A percentile compares a stretch with the other conserved stretches of the same genome.
phyloP scores from a whole-genome alignment of 2,329 filamentous ascomycete species.

The Fusarium subtropicale region DNA sequence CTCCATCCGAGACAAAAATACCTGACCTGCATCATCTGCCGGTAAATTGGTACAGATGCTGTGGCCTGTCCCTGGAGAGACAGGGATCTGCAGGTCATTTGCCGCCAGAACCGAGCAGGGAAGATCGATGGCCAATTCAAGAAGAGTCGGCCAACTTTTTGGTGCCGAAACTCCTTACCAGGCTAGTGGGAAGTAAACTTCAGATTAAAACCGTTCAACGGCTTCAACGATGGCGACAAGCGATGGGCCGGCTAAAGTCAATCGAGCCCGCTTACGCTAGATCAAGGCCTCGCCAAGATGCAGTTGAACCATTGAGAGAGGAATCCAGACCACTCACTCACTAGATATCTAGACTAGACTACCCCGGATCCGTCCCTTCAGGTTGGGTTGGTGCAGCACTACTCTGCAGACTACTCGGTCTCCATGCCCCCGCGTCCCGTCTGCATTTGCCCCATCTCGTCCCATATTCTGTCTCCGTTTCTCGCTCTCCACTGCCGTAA shows the following conservation, averaged over 20 bases:
- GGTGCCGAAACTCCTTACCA: not conserved
- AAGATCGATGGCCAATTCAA: not conserved
- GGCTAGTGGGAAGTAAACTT: not conserved
- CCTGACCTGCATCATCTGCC: not conserved
- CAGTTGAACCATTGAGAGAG: not conserved
- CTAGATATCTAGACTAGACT: not conserved
- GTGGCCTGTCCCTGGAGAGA: not conserved
- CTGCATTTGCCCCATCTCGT: not conserved
- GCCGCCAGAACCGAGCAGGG: not conserved
- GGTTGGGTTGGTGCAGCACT: too few relatives aligned
- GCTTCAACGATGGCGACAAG: not conserved
- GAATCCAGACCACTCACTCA: too few relatives aligned
- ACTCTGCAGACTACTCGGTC: too few relatives aligned
- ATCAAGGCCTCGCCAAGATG: not conserved
- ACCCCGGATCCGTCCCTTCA: constrained; percentile 6
- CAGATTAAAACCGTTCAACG: not conserved
- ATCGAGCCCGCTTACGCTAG: constrained; percentile 5
- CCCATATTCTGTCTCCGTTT: not conserved
- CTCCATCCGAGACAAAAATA: not conserved
- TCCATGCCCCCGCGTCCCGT: constrained; percentile 12
- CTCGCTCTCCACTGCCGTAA: not conserved
- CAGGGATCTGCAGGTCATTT: constrained; percentile 5
- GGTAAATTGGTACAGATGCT: not conserved
- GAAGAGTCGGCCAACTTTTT: not conserved
- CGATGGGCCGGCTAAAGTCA: not conserved